Conservation (phyloP, 306 rosid species). For the Sindora glabra region DNA sequence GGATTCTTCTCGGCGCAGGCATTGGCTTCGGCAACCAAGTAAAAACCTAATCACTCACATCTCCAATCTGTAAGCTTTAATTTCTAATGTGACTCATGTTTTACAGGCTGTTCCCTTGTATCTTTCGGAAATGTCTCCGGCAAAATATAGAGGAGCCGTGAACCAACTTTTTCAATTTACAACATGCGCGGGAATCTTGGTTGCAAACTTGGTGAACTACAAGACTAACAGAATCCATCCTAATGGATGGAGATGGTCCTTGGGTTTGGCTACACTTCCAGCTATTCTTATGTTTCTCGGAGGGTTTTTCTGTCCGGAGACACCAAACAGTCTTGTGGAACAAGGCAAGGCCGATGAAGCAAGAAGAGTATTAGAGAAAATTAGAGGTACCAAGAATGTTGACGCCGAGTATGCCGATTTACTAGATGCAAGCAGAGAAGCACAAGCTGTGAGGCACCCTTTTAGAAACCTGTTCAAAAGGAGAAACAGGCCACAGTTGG, state of each 20-base stretch:
- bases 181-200: conserved; percentile 44
- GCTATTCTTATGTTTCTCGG: conserved; percentile 70
- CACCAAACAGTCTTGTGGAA: conserved; percentile 83
- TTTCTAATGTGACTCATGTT: too few relatives aligned
- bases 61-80: too few relatives aligned
- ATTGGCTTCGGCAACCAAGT: conserved; percentile 71
- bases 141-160: conserved; percentile 47
- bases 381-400: conserved; percentile 64
- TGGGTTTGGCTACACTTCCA: conserved; percentile 75
- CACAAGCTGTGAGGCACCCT: conserved; percentile 48
- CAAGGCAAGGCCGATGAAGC: conserved; percentile 63
- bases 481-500: conserved; percentile 72
- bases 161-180: conserved; percentile 66
- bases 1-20: conserved; percentile 50
- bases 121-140: conserved; percentile 69
- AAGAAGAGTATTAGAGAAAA: conserved; percentile 43
- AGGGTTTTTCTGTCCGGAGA: conserved; percentile 68
- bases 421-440: conserved; percentile 56
- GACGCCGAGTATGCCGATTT: conserved; percentile 77
- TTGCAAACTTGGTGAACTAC: conserved; percentile 46
- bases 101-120: conserved; percentile 59
- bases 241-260: conserved; percentile 70
- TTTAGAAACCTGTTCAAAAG: conserved; percentile 43
- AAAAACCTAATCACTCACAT: background rate
- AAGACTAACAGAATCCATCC: conserved; percentile 50